Evolutionary conservation across 2,329 filamentous ascomycete species (phyloP).

Genomic region (Xylariales sp.): DNA sequence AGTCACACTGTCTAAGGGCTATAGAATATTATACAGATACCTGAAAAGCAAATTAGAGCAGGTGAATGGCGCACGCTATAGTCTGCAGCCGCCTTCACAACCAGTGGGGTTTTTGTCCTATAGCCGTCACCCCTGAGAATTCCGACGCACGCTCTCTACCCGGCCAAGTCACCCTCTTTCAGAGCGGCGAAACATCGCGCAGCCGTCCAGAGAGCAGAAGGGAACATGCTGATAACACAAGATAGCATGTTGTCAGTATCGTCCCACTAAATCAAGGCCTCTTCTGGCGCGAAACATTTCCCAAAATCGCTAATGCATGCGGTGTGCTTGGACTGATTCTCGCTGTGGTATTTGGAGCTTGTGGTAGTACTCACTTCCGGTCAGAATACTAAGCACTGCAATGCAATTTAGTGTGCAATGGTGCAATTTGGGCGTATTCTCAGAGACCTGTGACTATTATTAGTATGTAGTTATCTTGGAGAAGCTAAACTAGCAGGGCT

Average conservation of each 20-base stretch:
- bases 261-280: too few species aligned
- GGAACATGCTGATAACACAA: neutral
- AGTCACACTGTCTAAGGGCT: too few species aligned
- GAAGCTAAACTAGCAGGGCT: too few species aligned
- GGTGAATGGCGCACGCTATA: too few species aligned
- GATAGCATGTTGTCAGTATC: neutral
- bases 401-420: too few species aligned
- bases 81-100: neutral
- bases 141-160: neutral
- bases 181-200: neutral
- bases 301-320: constrained; percentile 16
- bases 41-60: too few species aligned
- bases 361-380: too few species aligned
- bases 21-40: too few species aligned
- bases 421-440: too few species aligned
- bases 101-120: neutral
- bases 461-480: too few species aligned
- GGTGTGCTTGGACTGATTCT: constrained; percentile 20
- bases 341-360: constrained; percentile 12
- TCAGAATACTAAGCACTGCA: too few species aligned
- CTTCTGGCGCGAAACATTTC: constrained; percentile 11
- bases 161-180: neutral
- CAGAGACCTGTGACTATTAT: too few species aligned
- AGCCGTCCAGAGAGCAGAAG: neutral
- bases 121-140: neutral